A percentile compares a stretch with the other conserved stretches of the same genome.
Conservation (phyloP, 176 grass and related monocot species). For the Aechmea fasciata region DNA sequence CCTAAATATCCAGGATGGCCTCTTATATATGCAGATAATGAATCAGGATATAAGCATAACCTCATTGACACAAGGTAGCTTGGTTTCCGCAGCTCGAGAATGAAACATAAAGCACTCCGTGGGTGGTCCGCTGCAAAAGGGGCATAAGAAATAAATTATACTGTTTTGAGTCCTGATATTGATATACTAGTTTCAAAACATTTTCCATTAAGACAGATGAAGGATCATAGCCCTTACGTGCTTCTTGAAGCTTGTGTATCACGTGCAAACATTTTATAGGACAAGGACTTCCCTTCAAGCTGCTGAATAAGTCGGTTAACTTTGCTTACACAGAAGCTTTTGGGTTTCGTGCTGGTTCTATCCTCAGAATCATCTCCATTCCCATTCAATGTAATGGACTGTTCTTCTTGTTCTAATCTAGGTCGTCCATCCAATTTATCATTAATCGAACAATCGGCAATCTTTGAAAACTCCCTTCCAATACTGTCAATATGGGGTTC, state of each 20-base stretch:
- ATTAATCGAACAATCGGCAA: neutral
- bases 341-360: constrained; percentile 20
- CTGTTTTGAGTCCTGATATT: neutral
- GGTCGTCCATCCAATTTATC: neutral
- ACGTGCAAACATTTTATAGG: constrained; percentile 90
- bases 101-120: constrained; percentile 92
- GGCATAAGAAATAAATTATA: neutral
- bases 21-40: neutral
- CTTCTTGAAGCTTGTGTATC: constrained; percentile 86
- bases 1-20: neutral
- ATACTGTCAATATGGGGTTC: neutral
- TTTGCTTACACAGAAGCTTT: constrained; percentile 58
- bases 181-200: no score
- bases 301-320: constrained; percentile 66
- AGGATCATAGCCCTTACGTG: constrained; percentile 32
- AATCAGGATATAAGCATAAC: constrained; percentile 23
- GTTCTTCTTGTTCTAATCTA: constrained; percentile 12
- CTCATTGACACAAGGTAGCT: constrained; percentile 40
- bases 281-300: constrained; percentile 63
- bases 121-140: constrained; percentile 65
- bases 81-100: constrained; percentile 51
- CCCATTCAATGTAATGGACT: constrained; percentile 16
- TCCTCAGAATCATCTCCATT: constrained; percentile 10
- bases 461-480: constrained; percentile 4
- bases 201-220: neutral